Base-by-base conservation (phyloP, 2,329 filamentous ascomycete genomes). In the Venturiaceae sp. region DNA sequence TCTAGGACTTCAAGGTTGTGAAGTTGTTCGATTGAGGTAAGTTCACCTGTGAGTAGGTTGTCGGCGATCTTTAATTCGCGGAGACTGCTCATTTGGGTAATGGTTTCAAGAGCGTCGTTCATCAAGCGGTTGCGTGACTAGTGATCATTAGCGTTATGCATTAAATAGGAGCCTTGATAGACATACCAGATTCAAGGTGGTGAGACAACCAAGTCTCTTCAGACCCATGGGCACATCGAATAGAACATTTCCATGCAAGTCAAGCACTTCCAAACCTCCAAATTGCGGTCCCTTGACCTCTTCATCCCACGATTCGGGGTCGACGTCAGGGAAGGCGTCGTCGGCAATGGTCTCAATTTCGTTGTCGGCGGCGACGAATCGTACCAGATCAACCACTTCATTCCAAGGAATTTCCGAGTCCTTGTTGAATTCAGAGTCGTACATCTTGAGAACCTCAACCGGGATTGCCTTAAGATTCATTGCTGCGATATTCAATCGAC, bases 291-390 rank as follows among this genome's bases (percentile, higher is more conserved):
- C 87, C 60, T 79, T 78, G 3, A 79, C 77, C 39, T 88, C 81
- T n/a, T 87, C 84, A 19, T 87, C 83, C 39, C 83, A 70, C 19
- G 81, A 76, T 41, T 80, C 73, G 5, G 69, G 58, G 26, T 74
- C 70, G 21, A 79, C 72, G 64, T 96, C 91, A 0, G 92, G 92
- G 64, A 97, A 96, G 19, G 91, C 77, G 1, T 77, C 75, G 19
- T 94, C 88, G 2, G 84, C 81, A 34, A 97, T 77, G 33, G 78
- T 77, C 65, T 89, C 84, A 53, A 99, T 72, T 66, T 96, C 89
- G 66, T 99, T 97, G 67, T 96, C 91, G 8, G 92, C 91, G 5
- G 88, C 91, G 63, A 94, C 83, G 54, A 97, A 84, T 61, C 87
- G 84, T 0, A 86, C 87, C 50, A 97, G 74, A 67, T 97, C 92